Conservation (phyloP, 2,329 filamentous ascomycete species). For the Clonostachys sp. region DNA sequence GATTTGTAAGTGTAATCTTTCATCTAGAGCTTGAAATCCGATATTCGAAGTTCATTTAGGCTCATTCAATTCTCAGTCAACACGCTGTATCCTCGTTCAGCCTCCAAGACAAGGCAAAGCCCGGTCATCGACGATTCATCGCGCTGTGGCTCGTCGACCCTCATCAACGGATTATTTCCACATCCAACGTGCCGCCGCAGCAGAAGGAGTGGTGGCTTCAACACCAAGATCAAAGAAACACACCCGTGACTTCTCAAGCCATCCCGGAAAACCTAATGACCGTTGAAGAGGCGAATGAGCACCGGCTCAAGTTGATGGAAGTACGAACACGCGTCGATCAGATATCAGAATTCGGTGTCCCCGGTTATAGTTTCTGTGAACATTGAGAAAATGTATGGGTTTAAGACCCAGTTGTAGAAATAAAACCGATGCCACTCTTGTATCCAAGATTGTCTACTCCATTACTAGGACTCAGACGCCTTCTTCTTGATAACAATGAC, state of each 20-base stretch:
- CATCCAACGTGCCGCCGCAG: slow-evolving; percentile 24
- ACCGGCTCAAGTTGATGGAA: slow-evolving; percentile 2
- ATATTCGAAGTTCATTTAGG: too few species aligned
- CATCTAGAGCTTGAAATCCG: too few species aligned
- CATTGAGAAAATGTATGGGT: neutral
- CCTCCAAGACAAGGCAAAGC: slow-evolving; percentile 36
- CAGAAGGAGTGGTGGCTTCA: slow-evolving; percentile 19
- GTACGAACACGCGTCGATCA: neutral
- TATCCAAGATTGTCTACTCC: too few species aligned
- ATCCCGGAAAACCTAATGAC: neutral
- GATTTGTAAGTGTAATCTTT: neutral
- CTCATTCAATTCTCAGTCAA: slow-evolving; percentile 16
- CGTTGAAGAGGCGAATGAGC: slow-evolving; percentile 3
- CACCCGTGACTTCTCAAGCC: too few species aligned
- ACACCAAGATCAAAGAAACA: too few species aligned
- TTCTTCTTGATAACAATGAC: slow-evolving; percentile 22
- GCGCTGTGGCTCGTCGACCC: slow-evolving; percentile 52
- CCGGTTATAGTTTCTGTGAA: slow-evolving; percentile 1
- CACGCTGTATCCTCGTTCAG: slow-evolving; percentile 39
- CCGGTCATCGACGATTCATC: slow-evolving; percentile 47
- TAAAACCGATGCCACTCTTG: too few species aligned
- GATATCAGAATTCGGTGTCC: neutral
- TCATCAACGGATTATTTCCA: slow-evolving; percentile 21
- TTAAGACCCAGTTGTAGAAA: too few species aligned
- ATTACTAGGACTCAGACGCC: neutral